Evolutionary conservation across 192 early-diverging fungal species (phyloP), one percentile per base, ranked within the genome.

Genomic region (Linnemannia elongata): DNA sequence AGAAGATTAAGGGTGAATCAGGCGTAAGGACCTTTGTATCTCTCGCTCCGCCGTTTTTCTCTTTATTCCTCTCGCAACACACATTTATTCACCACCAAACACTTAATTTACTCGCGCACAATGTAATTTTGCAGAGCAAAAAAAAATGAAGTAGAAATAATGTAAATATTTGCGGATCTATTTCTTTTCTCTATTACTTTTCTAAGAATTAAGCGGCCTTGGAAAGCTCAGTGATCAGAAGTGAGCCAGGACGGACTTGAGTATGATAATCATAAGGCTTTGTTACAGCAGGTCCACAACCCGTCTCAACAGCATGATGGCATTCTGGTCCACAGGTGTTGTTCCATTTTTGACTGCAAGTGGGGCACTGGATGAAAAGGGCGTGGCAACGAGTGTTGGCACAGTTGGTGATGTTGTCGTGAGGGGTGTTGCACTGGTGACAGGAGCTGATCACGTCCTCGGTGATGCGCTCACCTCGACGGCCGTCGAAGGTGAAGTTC

Each of bases 401-500:
- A 71, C 95, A 96, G 77, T 96, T 96, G 12, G 94, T 94, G 68
- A 93, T 91, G 33, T 81, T 77, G 38, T 94, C 93, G 77, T 93
- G 93, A 22, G 93, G 88, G 35, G 78, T 76, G 22, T 92, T 91
- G 66, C 95, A 96, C 33, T 94, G 91, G 69, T 94, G 93, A 76
- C 95, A 96, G 42, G 91, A 82, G 6, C 92, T 88, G 30, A 95
- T 74, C 2, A 96, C 88, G 22, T 95, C 94, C 27, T 90, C 79
- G 1, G 95, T 94, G 44, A 94, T 92, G 6, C 83, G 83, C 81
- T 96, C 95, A 42, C 95, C 95, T 54, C 94, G 79, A 3, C 95
- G 93, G 60, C 92, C 92, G 80, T 96, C 95, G 84, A 96, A 96
- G 1, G 95, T 96, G 81, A 96, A 96, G 82, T 96, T 96, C 63